Evolutionary conservation across 2,329 filamentous ascomycete genomes (phyloP).

Genomic region (Fusarium humuli): DNA sequence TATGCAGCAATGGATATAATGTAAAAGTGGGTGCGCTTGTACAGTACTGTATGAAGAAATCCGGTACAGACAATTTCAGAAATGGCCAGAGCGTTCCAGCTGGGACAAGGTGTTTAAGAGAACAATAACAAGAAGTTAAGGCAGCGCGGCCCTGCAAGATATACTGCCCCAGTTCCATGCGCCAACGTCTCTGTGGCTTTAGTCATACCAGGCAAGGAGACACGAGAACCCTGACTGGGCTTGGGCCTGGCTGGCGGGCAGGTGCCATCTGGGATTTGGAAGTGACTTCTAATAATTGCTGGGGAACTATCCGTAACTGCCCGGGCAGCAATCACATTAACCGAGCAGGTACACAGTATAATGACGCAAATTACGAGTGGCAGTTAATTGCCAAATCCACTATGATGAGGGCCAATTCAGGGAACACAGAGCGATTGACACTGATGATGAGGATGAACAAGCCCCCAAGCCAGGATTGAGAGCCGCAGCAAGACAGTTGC

Average conservation of each 20-base stretch:
- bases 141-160: constrained; percentile 45
- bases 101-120: constrained; percentile 42
- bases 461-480: constrained; percentile 25
- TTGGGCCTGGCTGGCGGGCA: constrained; percentile 14
- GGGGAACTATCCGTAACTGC: constrained; percentile 4
- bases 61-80: constrained; percentile 37
- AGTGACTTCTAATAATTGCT: constrained; percentile 14
- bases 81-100: constrained; percentile 42
- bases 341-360: constrained; percentile 16
- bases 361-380: constrained; percentile 18
- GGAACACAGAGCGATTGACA: neutral
- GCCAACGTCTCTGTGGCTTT: constrained; percentile 33
- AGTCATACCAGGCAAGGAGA: constrained; percentile 36
- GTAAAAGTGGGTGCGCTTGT: constrained; percentile 30
- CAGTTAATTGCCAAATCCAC: constrained; percentile 1
- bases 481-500: constrained; percentile 23
- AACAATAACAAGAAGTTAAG: constrained; percentile 39
- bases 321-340: constrained; percentile 24
- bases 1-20: neutral
- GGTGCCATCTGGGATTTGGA: neutral
- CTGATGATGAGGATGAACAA: constrained; percentile 29
- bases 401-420: constrained; percentile 6
- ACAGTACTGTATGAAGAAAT: constrained; percentile 1
- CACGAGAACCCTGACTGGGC: constrained; percentile 27
- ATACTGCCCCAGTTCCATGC: constrained; percentile 37